Base-by-base conservation (phyloP, 2,329 filamentous ascomycete species). In the Myriangium duriaei region DNA sequence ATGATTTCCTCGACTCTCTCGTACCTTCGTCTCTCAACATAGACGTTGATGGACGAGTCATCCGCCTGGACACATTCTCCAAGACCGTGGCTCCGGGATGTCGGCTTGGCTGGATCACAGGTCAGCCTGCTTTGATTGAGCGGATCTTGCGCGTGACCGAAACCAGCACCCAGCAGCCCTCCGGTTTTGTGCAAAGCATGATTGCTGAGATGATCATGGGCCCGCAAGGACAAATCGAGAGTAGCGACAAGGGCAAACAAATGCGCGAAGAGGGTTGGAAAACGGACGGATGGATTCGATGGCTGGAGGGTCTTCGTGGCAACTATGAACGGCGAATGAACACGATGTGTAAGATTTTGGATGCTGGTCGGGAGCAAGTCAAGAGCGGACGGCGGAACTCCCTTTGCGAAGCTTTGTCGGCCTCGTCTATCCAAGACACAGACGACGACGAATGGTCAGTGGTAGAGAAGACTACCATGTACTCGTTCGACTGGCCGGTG, bases 51-150 rank as follows among this genome's bases (percentile, higher is more conserved):
- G 88, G 88, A 41, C 79, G 88, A 24, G 87, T 95, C 30, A 71
- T 95, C 41, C 79, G 87, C 32, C 70, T 95, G 3, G 88, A 95
- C 57, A 94, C 87, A 1, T 95, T 95, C 58, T 91, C 82, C 52
- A 95, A 96, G 63, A 92, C 84, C 0, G 72, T 94, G 12, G 86
- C 86, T 0, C 88, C 88, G 0, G 88, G 88, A 2, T 92, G 84
- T 53, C 77, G 88, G 18, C 65, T 95, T 1, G 88, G 88, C 29
- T 95, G 86, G 84, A 77, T 94, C 47, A 93, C 87, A 0, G 79
- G 81, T 0, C 81, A 92, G 52, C 85, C 86, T 1, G 75, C 65
- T 1, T 64, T 95, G 33, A 68, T 86, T 32, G 83, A 92, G 57
- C 75, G 81, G 5, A 63, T 91, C 17, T 54, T 69, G 11, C 79